Evolutionary conservation across 2,329 filamentous ascomycete genomes (phyloP).

Genomic region (Hymenoscyphus occultus): DNA sequence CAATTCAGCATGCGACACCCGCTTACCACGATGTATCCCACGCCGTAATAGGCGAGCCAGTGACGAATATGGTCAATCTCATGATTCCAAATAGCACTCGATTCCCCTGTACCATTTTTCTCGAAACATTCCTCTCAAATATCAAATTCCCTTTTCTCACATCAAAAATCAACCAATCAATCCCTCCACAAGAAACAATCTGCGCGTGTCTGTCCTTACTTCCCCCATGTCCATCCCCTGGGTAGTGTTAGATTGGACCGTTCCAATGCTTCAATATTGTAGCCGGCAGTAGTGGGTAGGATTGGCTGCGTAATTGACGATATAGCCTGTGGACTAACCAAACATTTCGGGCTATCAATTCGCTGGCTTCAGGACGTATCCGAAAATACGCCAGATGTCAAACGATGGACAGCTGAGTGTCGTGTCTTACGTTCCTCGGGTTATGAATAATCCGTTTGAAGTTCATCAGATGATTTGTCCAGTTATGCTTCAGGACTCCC

Average conservation of each 20-base stretch:
- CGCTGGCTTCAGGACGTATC: background rate
- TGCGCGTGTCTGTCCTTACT: constrained; percentile 6
- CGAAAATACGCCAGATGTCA: constrained; percentile 8
- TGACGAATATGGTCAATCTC: background rate
- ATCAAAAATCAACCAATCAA: constrained; percentile 8
- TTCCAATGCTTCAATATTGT: constrained; percentile 13
- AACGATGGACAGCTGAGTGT: constrained; percentile 10
- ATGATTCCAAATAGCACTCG: background rate
- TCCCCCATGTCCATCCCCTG: constrained; percentile 6
- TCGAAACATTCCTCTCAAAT: background rate
- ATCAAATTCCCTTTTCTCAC: background rate
- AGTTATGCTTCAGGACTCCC: constrained; percentile 11
- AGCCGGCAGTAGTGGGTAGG: constrained; percentile 5
- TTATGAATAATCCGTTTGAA: constrained; percentile 7
- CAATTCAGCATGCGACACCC: background rate
- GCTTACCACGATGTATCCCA: background rate
- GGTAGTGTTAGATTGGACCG: constrained; percentile 4
- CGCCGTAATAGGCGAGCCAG: background rate
- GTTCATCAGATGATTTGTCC: constrained; percentile 14
- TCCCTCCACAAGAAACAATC: constrained; percentile 15
- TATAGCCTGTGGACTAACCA: constrained; percentile 5
- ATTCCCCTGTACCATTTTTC: background rate
- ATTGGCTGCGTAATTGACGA: background rate
- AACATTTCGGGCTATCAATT: background rate
- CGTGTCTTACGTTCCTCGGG: constrained; percentile 9